Base-by-base conservation (phyloP, 345 rosid genomes). In the Gossypioides kirkii region DNA sequence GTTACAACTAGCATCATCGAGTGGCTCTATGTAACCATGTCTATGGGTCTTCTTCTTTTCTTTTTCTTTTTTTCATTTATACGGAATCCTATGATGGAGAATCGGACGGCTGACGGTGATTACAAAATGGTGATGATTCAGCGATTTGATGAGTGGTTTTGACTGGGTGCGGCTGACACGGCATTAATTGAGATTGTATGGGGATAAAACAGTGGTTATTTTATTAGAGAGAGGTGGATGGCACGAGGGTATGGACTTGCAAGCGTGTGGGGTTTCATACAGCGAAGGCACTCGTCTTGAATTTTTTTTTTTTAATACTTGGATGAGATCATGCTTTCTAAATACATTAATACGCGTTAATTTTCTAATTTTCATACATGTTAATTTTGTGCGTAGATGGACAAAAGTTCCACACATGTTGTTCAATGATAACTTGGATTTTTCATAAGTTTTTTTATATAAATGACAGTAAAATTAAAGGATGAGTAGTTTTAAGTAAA, bases 1-100 rank as follows among this genome's bases (percentile, higher is more conserved):
- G 70, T 45, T 66, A 66, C 70, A 45, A 66, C 38, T 11, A 11
- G 36, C 54, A 66, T 66, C 54, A 66, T 66, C 54, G 54, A 46
- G 9, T 20, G 52, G n/a, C 32, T 20, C 32, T 18, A 4, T 10
- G 28, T 5, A n/a, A n/a, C n/a, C n/a, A n/a, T n/a, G n/a, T n/a
- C n/a, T n/a, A n/a, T n/a, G n/a, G n/a, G n/a, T n/a, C n/a, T n/a
- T 1, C 18, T 14, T 12, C 2, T 11, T n/a, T 4, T 2, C 1
- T 61, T 61, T 17, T n/a, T 4, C 1, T 0, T 17, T 61, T 17
- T 11, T 41, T n/a, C 55, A 50, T 17, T 41, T 36, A 14, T 5
- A 43, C n/a, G 8, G 70, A 64, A 42, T 64, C 53, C 70, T 20
- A 65, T 65, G 36, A 43, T 12, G 36, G n/a, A 43, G 14, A 45